Conservation (phyloP, 257 asterid genomes). For the Haberlea rhodopensis region DNA sequence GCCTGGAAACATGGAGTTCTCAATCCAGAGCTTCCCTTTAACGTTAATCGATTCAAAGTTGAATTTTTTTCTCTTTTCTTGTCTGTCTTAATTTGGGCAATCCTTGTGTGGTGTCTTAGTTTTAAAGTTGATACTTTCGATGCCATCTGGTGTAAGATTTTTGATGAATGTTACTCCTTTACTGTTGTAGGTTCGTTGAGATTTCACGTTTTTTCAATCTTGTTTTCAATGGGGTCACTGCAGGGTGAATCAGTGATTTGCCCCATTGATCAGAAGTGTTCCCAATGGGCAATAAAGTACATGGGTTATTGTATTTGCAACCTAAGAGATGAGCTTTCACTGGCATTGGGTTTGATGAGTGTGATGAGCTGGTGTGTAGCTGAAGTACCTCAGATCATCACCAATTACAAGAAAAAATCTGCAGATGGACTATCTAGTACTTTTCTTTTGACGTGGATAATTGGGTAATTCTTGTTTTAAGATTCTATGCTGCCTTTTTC, state of each 20-base stretch:
- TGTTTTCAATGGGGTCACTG: slow-evolving; percentile 29
- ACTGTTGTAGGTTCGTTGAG: neutral
- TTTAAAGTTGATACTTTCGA: too few relatives aligned
- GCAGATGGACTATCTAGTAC: slow-evolving; percentile 56
- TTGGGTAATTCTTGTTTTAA: slow-evolving; percentile 40
- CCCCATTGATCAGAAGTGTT: slow-evolving; percentile 36
- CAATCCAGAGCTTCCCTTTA: neutral
- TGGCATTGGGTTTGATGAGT: slow-evolving; percentile 56
- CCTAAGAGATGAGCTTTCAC: slow-evolving; percentile 32
- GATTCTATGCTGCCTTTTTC: neutral
- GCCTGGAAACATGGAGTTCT: neutral
- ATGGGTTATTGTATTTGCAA: slow-evolving; percentile 41
- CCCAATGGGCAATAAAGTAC: slow-evolving; percentile 35
- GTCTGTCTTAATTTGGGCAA: neutral
- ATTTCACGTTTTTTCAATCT: too few relatives aligned
- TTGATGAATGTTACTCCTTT: neutral
- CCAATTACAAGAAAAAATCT: slow-evolving; percentile 54
- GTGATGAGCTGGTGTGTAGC: slow-evolving; percentile 67
- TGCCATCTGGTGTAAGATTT: too few relatives aligned
- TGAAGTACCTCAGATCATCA: slow-evolving; percentile 69
- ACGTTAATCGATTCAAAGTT: neutral
- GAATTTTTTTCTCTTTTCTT: neutral
- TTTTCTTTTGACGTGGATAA: slow-evolving; percentile 67
- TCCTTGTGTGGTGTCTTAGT: neutral
- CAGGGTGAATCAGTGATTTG: slow-evolving; percentile 28